Conservation (phyloP, 148 eudicot species). For the Simmondsia chinensis region DNA sequence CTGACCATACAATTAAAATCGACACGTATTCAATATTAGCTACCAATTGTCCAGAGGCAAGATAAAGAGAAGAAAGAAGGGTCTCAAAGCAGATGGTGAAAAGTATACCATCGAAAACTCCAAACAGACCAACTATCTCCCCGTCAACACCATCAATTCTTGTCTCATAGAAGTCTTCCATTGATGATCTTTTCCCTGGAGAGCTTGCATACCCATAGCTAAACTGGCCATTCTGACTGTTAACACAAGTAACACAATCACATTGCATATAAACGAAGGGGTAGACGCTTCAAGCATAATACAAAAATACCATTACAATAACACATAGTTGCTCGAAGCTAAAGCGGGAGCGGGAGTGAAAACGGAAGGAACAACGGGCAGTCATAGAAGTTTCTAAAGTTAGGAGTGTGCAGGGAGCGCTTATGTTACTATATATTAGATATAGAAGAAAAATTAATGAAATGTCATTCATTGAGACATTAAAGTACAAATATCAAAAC, state of each 20-base stretch:
- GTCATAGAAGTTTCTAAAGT: too few species aligned
- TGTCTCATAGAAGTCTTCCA: conserved; percentile 98
- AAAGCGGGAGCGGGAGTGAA: too few species aligned
- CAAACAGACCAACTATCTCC: conserved; percentile 84
- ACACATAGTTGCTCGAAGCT: too few species aligned
- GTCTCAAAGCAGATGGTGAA: conserved; percentile 5
- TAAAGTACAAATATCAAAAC: too few species aligned
- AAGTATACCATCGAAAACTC: conserved; percentile 81
- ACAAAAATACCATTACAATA: too few species aligned
- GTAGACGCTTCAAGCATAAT: too few species aligned
- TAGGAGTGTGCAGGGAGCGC: too few species aligned
- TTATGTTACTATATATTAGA: too few species aligned
- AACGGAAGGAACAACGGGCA: too few species aligned
- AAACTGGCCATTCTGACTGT: conserved; percentile 84
- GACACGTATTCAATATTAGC: not conserved
- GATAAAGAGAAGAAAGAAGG: not conserved
- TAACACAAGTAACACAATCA: conserved; percentile 8
- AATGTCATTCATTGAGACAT: too few species aligned
- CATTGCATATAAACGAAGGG: not conserved
- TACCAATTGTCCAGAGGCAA: too few species aligned
- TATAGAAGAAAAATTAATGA: too few species aligned
- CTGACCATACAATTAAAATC: not conserved
- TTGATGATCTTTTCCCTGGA: conserved; percentile 91
- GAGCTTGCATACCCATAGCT: conserved; percentile 97
- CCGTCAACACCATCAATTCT: conserved; percentile 95